Evolutionary conservation across 2,329 filamentous ascomycete species (phyloP), one percentile per base, ranked within the genome.

Genomic region (Cladosporium velox): DNA sequence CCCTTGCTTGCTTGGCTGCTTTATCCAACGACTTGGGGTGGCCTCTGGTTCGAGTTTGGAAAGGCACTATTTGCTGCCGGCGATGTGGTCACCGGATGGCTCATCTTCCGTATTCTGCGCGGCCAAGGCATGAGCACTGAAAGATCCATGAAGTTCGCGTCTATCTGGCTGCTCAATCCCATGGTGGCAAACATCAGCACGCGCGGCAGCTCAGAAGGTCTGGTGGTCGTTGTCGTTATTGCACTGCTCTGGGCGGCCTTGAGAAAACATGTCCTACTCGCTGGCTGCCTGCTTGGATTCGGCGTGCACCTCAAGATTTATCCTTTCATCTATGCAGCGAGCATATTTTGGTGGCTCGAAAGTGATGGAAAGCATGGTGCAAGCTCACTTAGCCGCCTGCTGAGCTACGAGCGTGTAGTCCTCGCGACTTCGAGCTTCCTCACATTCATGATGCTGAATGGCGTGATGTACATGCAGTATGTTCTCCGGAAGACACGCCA

Each of bases 181-280:
- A 98, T 99, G 93, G 95, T 98, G 11, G 95, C 95, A 0, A 92
- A 93, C 44, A 99, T 99, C 74, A 97, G 92, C 79, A 98, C 95
- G 14, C 84, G 95, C 59, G 95, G 95, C 15, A 97, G 93, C 79
- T 95, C 93, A 0, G 95, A 99, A 79, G 95, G 95, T 0, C 77
- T 99, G 14, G 79, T 99, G 8, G 93, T 92, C 18, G 92, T 94
- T 0, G 84, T 97, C 76, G 92, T 96, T 6, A 88, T 92, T 68
- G 90, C 87, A 0, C 78, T 98, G 41, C 79, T 99, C 12, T 98
- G 92, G 91, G 91, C 93, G 0, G 90, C 91, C 1, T 80, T 93
- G 69, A 82, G 85, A 61, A 84, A 83, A 60, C 82, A 82, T n/a
- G 80, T 90, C 21, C 74, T 79, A 1, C 76, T 96, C 10, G 90